phyloP scores from a whole-genome alignment of 164 flowering plant species.

The Santalum album region DNA sequence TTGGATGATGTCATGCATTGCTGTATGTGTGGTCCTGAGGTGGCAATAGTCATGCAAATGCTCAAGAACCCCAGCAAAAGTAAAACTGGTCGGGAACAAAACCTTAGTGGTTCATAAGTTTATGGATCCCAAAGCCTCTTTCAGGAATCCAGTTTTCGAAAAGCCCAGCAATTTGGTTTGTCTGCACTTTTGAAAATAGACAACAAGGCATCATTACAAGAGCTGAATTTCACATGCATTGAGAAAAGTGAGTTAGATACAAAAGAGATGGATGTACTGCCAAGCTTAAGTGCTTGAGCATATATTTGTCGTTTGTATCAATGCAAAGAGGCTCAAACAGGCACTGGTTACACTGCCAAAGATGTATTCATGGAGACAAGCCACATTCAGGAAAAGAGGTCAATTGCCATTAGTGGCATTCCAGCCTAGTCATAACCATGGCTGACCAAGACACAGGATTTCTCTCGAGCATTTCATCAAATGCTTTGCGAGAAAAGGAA shows the following conservation, averaged over 20 bases:
- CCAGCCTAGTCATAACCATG: conserved; percentile 49
- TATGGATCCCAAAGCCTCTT: conserved; percentile 38
- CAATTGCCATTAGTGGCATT: conserved; percentile 28
- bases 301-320: conserved; percentile 35
- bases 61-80: conserved; percentile 44
- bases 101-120: conserved; percentile 33
- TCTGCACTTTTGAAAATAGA: conserved; percentile 15
- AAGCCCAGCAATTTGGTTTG: conserved; percentile 43
- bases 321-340: conserved; percentile 29
- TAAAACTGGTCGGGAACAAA: conserved; percentile 45
- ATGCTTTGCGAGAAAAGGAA: too few species aligned
- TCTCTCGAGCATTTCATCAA: too few species aligned
- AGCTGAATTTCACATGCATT: conserved; percentile 51
- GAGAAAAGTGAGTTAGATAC: conserved; percentile 65
- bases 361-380: conserved; percentile 46
- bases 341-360: conserved; percentile 50
- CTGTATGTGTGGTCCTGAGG: too few species aligned
- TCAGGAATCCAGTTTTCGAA: conserved; percentile 34
- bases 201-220: conserved; percentile 32
- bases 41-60: conserved; percentile 20
- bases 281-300: conserved; percentile 36
- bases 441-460: conserved; percentile 75
- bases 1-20: too few species aligned
- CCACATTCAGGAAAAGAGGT: conserved; percentile 27
- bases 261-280: conserved; percentile 30